phyloP scores from a whole-genome alignment of 2,329 filamentous ascomycete species.

The Chaetomiaceae sp. region DNA sequence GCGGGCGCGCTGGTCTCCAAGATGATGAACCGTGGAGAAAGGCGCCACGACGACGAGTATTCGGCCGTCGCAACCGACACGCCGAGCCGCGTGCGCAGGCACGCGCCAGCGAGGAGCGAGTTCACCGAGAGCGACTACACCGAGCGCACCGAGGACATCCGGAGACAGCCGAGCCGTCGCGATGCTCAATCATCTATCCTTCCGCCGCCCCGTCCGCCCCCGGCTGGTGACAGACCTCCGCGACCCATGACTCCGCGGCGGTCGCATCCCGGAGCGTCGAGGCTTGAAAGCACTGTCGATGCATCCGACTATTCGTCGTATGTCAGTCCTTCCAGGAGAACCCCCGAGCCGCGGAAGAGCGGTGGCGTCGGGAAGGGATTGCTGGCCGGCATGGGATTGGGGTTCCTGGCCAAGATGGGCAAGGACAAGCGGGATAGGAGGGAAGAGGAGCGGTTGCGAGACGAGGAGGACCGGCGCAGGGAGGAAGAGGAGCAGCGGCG shows the following conservation, averaged over 20 bases:
- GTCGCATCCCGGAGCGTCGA: constrained; percentile 41
- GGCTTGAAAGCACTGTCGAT: constrained; percentile 40
- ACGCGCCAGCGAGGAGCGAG: constrained; percentile 34
- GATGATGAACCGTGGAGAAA: constrained; percentile 50
- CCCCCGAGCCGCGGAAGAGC: constrained; percentile 39
- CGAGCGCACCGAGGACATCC: constrained; percentile 29
- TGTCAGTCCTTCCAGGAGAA: constrained; percentile 57
- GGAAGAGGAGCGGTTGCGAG: constrained; percentile 43
- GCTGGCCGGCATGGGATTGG: constrained; percentile 59
- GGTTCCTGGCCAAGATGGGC: constrained; percentile 63
- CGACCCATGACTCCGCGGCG: constrained; percentile 44
- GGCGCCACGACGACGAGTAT: constrained; percentile 50
- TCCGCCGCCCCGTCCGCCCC: constrained; percentile 42
- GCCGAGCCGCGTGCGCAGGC: constrained; percentile 44
- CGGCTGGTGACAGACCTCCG: constrained; percentile 40
- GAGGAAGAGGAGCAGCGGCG: constrained; percentile 50
- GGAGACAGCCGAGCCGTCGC: constrained; percentile 24
- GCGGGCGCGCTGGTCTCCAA: constrained; percentile 58
- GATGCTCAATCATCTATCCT: constrained; percentile 40
- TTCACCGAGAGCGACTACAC: constrained; percentile 48
- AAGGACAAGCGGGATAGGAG: constrained; percentile 52
- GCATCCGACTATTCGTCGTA: constrained; percentile 58
- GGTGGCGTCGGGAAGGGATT: constrained; percentile 50
- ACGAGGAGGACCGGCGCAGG: constrained; percentile 34
- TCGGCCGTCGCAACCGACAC: constrained; percentile 60